Conservation (phyloP, 2,329 filamentous ascomycete species). For the Blastomyces gilchristii region DNA sequence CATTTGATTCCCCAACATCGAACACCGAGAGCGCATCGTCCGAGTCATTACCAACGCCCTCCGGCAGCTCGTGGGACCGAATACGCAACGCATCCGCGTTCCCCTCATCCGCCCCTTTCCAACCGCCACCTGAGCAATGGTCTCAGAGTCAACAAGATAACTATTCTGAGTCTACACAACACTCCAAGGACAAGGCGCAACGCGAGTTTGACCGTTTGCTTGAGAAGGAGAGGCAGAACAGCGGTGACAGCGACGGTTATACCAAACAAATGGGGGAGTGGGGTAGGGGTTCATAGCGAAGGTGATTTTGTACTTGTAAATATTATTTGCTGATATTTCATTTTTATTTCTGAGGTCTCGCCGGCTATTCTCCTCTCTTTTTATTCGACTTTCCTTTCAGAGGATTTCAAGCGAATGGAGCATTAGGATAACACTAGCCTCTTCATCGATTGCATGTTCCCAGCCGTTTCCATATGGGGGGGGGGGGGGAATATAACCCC, state of each 20-base stretch:
- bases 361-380: background rate
- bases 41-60: background rate
- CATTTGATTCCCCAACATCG: conserved; percentile 1
- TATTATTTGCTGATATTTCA: background rate
- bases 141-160: conserved; percentile 10
- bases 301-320: background rate
- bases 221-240: conserved; percentile 30
- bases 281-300: background rate
- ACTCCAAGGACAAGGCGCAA: conserved; percentile 31
- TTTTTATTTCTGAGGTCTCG: background rate
- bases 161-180: background rate
- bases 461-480: background rate
- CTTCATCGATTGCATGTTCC: background rate
- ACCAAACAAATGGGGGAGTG: conserved; percentile 1
- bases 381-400: background rate
- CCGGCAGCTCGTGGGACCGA: conserved; percentile 9
- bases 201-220: conserved; percentile 36
- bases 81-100: conserved; percentile 4
- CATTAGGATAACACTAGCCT: background rate
- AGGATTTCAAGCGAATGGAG: background rate
- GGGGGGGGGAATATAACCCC: background rate
- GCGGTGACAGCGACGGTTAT: conserved; percentile 13
- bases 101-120: background rate
- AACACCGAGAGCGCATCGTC: background rate
- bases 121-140: conserved; percentile 7